Evolutionary conservation across 2,329 filamentous ascomycete genomes (phyloP).

Genomic region (Colletotrichum sp.): DNA sequence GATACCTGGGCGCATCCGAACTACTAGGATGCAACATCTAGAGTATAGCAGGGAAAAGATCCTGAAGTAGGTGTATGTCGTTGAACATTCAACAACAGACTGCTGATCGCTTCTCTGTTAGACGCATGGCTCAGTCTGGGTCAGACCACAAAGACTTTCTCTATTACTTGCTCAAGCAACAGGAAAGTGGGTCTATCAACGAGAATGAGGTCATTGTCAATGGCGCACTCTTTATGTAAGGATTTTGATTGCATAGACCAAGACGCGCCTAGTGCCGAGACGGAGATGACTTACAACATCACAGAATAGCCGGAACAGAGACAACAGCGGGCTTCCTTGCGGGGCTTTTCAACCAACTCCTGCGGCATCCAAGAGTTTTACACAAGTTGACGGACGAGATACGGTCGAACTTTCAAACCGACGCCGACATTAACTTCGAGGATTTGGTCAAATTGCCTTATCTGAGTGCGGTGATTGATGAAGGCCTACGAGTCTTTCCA

Average conservation of each 20-base stretch:
- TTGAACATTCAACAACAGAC: too few species aligned
- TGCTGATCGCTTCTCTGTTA: background rate
- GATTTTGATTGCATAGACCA: rapidly evolving
- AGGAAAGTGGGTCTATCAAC: background rate
- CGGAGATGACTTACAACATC: rapidly evolving
- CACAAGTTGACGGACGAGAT: conserved; percentile 32
- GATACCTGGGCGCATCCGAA: background rate
- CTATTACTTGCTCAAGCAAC: background rate
- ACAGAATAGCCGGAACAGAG: background rate
- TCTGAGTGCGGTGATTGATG: conserved; percentile 38
- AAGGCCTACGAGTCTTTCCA: conserved; percentile 35
- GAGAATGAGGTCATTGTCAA: background rate
- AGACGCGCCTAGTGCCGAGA: background rate
- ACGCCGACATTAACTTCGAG: conserved; percentile 28
- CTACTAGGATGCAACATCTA: background rate
- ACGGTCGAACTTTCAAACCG: conserved; percentile 14
- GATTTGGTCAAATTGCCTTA: conserved; percentile 39
- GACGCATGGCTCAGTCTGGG: background rate
- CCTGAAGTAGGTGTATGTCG: background rate
- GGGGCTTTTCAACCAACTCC: conserved; percentile 37
- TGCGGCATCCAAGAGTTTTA: conserved; percentile 34
- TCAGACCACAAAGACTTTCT: background rate
- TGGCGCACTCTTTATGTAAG: background rate
- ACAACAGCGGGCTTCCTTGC: conserved; percentile 25
- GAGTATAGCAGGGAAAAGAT: background rate